Base-by-base conservation (phyloP, 83 land plant genomes). In the Picea abies region DNA sequence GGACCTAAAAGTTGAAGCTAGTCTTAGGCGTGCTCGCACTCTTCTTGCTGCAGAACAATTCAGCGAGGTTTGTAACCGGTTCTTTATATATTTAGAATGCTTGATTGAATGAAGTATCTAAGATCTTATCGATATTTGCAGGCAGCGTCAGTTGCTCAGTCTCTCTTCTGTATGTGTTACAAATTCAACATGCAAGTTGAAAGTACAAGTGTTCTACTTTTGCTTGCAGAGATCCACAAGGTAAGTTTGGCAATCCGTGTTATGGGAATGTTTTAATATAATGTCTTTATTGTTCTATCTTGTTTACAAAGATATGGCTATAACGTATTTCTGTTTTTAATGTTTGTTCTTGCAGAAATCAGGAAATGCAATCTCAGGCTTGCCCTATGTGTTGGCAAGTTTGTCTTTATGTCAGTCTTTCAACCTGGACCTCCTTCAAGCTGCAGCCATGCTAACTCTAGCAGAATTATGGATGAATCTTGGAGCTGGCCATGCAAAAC, bases 161-260 rank as follows among this genome's bases (percentile, higher is more conserved):
- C 90, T 39, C 90, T 97, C 14, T 97, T 94, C 82, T 90, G 93
- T 82, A 81, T 87, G 86, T 97, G 99, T 80, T 96, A 94, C 86
- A 93, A 96, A 80, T 90, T 83, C 81, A 96, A 94, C 76, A 85
- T 94, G 91, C 98, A 97, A 52, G 85, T 96, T 66, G 90, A 97
- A 62, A 91, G 87, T 78, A 92, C 96, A 12, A 85, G 87, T 25
- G 90, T 89, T 72, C 93, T 97, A 39, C 91, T 96, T 10, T 90
- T 96, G 67, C 85, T 96, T 41, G 95, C 97, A 47, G 99, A 97
- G 23, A 97, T 97, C 26, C 94, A 97, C 84, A 97, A 93, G 96
- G 98, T 94, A 84, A 60, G 19, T 29, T 26, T 22, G 22, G 79
- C 23, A 49, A 12, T 37, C 68, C 25, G 19, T n/a, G 41, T 72